Evolutionary conservation across 768 basidiomycete species (phyloP), one percentile per base, ranked within the genome.

Genomic region (Lentinula sp.): DNA sequence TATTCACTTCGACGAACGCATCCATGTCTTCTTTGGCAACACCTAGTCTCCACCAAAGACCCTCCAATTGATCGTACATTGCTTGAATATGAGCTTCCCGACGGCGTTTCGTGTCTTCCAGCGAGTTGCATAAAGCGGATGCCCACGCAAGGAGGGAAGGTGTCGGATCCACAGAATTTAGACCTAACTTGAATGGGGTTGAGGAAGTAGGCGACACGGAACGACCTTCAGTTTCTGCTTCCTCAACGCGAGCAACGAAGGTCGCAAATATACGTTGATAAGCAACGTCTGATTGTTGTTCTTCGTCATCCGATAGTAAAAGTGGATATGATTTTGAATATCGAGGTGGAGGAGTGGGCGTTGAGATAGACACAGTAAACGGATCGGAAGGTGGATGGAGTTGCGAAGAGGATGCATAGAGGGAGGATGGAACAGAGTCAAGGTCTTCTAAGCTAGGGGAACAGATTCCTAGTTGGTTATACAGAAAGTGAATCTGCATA

Each of bases 31-130:
- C 74, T 52, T 95, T 91, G 0, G 81, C 71, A 4, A 96, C 86
- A 13, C 93, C 95, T 61, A 98, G 79, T 60, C 95, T 76, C 61
- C 81, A 81, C 96, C 96, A 99, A 3, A 98, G 81, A 0, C 86
- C 86, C 70, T 96, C 95, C 1, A 99, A 81, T 64, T 93, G 86
- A 71, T 98, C 94, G 68, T 95, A 99, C 79, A 98, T 88, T 0
- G 87, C 82, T 71, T 99, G 96, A 35, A 99, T 98, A 64, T 88
- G 85, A 0, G 83, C 75, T 67, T 96, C 94, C 12, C 95, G 81
- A 35, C 81, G 76, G 41, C 81, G 80, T 73, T 94, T 94, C 55
- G 85, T 77, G 13, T 90, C 86, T 61, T 87, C 85, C 59, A 97
- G 80, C 55, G 85, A 79, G 4, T 75, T 61, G 55, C 79, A 81